Base-by-base conservation (phyloP, 345 rosid species). In the Cardiospermum halicacabum region DNA sequence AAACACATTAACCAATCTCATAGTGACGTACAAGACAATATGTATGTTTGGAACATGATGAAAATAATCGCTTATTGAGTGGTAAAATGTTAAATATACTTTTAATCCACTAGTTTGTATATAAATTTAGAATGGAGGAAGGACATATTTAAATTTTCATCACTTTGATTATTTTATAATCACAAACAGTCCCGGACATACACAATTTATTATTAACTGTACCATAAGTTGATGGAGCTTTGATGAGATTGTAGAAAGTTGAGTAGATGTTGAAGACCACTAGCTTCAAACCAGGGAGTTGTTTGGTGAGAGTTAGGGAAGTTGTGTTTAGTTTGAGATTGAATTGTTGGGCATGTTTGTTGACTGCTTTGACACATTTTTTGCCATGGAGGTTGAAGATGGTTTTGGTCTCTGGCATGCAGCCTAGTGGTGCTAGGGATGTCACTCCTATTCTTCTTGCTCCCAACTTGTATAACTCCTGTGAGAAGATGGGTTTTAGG, bases 381-480 rank as follows among this genome's bases (percentile, higher is more conserved):
- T 53, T 72, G 51, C 83, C 74, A 25, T 82, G 91, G 65, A 5
- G 74, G 3, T 89, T 93, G 19, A 94, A 89, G 25, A 94, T 28
- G 48, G 97, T 89, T 57, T 87, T 75, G 32, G 96, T 96, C 10
- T 72, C 75, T 5, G 99, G 99, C 60, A 94, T 77, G 75, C 99
- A 94, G 22, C 99, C 97, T 56, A 86, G 47, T 24, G 99, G 99
- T 48, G 93, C 89, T 10, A 94, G 96, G 27, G 95, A 89, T 40
- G 97, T 94, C 60, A 83, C 97, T 39, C 97, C 97, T 27, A 94
- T 72, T 80, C 81, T 91, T 72, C 95, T 89, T 5, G 80, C 97
- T 36, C 99, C 99, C 62, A 77, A 55, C 0, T 71, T 87, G 42
- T 94, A 81, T 58, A 85, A 31, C 32, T 65, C 75, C 97, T 93